Base-by-base conservation (phyloP, 805 yeast species). In the Nakazawaea molendinolei region DNA sequence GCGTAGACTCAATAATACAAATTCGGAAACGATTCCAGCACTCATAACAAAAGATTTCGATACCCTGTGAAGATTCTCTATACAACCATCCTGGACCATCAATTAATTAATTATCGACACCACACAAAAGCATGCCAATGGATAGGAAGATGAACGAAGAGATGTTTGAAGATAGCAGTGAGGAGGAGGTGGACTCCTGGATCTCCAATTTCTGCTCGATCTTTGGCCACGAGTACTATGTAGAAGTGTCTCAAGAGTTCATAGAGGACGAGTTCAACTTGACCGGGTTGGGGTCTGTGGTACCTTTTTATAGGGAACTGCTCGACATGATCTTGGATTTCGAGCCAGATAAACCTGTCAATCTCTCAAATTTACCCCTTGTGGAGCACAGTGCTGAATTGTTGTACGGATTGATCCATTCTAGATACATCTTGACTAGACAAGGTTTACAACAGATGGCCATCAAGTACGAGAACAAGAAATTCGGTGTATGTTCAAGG, bases 261-360 rank as follows among this genome's bases (percentile, higher is more conserved):
- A 86, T 92, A 42, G 97, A 89, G 50, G 98, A 92, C 58, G 97
- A 92, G 47, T 92, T 92, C 69, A 92, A 92, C 55, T 69, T 92
- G 50, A 89, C 97, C 1, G 97, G 97, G 1, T 68, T 92, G 35
- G 70, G 82, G 22, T 72, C 79, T 45, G 76, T 84, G 40, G 95
- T 92, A 8, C 95, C 97, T 4, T 85, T 79, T 54, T 92, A 89
- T 58, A 67, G 90, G 51, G 95, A 87, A 52, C 95, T 97, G 2
- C 63, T 90, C 43, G 96, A 90, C 59, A 71, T 90, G 48, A 86
- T 92, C 41, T 65, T 90, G 44, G 98, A 90, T 58, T 71, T 86
- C 44, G 97, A 84, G 53, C 78, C 76, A 27, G 74, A 70, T 35
- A 51, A 55, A 8, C 76, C 74, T 19, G 67, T 70, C 32, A 78